phyloP scores from a whole-genome alignment of 345 rosid genomes.

The Salix koriyanagi region DNA sequence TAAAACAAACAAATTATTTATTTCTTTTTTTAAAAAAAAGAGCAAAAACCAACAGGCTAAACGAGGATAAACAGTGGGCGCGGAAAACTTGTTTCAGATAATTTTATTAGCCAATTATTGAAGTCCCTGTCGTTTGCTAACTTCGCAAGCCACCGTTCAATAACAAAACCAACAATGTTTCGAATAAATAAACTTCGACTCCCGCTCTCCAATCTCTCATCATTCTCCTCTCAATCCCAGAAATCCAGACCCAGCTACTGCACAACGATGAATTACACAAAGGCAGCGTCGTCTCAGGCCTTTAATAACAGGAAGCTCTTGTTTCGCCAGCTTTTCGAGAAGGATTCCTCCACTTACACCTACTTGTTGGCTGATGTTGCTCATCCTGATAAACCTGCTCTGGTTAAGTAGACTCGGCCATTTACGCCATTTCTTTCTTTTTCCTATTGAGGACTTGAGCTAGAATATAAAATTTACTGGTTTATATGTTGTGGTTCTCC shows the following conservation, averaged over 20 bases:
- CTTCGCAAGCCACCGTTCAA: no score
- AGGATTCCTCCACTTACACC: conserved; percentile 82
- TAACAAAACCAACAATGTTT: not conserved
- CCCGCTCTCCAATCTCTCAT: not conserved
- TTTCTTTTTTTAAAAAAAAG: no score
- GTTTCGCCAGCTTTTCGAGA: conserved; percentile 90
- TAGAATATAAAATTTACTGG: not conserved
- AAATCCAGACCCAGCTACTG: not conserved
- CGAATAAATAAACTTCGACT: not conserved
- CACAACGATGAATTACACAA: not conserved
- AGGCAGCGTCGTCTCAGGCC: conserved; percentile 14
- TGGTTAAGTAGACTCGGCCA: conserved; percentile 30
- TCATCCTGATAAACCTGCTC: conserved; percentile 83
- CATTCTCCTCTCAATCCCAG: not conserved
- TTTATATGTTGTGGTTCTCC: not conserved
- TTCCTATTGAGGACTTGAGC: not conserved
- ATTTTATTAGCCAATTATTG: no score
- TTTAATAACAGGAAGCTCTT: conserved; percentile 35
- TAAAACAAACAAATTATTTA: no score
- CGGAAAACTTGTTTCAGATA: no score
- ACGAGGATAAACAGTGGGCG: no score
- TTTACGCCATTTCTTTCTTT: not conserved
- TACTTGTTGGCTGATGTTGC: conserved; percentile 80
- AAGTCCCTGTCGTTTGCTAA: no score
- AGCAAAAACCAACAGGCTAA: no score